phyloP scores from a whole-genome alignment of 2,329 filamentous ascomycete genomes.

The Aschersonia sp. region DNA sequence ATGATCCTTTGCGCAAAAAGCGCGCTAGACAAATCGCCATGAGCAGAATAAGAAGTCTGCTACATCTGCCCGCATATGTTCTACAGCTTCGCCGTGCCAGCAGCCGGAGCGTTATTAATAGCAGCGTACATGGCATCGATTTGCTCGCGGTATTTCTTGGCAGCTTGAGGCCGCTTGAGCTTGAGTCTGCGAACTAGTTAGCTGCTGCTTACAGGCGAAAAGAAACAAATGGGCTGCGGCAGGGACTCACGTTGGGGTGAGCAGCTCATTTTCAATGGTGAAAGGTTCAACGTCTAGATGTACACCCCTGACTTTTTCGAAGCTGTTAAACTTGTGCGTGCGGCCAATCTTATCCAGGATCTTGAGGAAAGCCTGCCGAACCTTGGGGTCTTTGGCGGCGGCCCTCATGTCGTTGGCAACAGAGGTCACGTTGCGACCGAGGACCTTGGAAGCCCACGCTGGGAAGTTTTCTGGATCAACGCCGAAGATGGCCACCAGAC shows the following conservation, averaged over 20 bases:
- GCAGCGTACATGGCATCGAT: constrained; percentile 44
- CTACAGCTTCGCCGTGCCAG: constrained; percentile 3
- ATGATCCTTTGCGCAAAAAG: too few relatives aligned
- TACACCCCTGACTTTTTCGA: constrained; percentile 66
- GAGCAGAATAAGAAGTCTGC: too few relatives aligned
- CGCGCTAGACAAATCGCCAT: too few relatives aligned
- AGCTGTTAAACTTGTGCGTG: constrained; percentile 82
- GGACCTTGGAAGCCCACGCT: constrained; percentile 60
- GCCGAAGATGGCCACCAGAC: constrained; percentile 75
- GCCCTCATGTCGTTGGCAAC: constrained; percentile 54
- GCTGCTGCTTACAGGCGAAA: neutral
- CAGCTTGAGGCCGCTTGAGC: constrained; percentile 43
- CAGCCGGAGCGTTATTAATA: constrained; percentile 17
- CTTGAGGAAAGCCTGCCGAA: constrained; percentile 61
- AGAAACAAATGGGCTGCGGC: neutral
- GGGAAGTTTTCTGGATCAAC: constrained; percentile 77
- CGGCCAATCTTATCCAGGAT: constrained; percentile 66
- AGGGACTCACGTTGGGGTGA: constrained; percentile 68
- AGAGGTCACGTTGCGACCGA: constrained; percentile 50
- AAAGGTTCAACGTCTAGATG: constrained; percentile 78
- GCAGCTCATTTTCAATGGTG: constrained; percentile 77
- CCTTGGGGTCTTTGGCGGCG: constrained; percentile 52
- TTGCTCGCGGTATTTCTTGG: constrained; percentile 34
- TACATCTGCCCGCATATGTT: neutral
- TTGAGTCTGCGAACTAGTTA: constrained; percentile 31